Conservation (phyloP, 108 stramenopile genomes). For the Aurantiochytrium sp. region DNA sequence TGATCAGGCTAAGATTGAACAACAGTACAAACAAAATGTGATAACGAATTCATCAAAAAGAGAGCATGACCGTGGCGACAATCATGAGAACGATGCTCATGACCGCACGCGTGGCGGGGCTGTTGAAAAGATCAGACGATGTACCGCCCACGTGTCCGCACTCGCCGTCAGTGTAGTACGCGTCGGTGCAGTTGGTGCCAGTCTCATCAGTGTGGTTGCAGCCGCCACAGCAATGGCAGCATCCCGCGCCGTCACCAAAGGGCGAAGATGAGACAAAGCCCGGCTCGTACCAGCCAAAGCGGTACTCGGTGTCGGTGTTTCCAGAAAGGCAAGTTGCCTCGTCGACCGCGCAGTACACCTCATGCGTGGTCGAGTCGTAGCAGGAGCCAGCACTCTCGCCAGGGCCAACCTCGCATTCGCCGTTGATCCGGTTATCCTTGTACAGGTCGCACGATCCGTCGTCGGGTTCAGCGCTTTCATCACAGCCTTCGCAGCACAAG, state of each 20-base stretch:
- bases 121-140: neutral
- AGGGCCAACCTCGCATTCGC: neutral
- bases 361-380: neutral
- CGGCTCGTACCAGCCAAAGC: neutral
- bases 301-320: neutral
- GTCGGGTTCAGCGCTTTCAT: neutral
- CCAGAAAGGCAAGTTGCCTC: neutral
- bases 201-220: slow-evolving; percentile 27
- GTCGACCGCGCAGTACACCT: neutral
- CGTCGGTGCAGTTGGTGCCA: neutral
- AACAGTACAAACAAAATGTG: too few relatives aligned
- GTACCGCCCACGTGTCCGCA: slow-evolving; percentile 1
- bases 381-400: neutral
- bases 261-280: neutral
- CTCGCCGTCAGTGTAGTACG: slow-evolving; percentile 12
- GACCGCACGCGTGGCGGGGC: too few relatives aligned
- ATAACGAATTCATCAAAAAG: too few relatives aligned
- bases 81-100: too few relatives aligned
- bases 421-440: neutral
- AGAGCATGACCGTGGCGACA: too few relatives aligned
- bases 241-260: neutral
- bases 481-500: slow-evolving; percentile 1
- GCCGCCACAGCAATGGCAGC: slow-evolving; percentile 25
- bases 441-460: neutral
- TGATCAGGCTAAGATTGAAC: too few relatives aligned